Evolutionary conservation across 2,329 filamentous ascomycete genomes (phyloP).

Genomic region (Celoporthe dispersa): DNA sequence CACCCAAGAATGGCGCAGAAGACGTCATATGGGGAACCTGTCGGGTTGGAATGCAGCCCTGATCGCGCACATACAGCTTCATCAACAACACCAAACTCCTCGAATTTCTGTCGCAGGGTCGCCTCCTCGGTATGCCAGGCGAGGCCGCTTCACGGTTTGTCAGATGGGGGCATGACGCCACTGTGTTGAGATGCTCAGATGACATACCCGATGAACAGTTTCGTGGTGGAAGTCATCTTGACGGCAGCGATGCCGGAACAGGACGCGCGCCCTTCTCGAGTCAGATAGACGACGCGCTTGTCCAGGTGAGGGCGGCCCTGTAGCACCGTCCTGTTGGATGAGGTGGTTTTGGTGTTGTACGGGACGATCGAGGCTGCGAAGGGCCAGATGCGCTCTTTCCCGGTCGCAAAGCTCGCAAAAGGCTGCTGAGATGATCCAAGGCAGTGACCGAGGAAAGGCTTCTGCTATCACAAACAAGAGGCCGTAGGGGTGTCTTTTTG

Average conservation of each 20-base stretch:
- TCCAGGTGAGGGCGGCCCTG: background rate
- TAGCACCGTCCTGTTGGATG: conserved; percentile 1
- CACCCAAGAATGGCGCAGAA: background rate
- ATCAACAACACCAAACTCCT: conserved; percentile 87
- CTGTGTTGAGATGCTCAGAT: conserved; percentile 10
- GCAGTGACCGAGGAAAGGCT: background rate
- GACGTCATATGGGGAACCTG: background rate
- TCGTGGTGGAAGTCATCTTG: conserved; percentile 70
- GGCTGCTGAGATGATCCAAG: background rate
- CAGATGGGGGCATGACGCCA: conserved; percentile 29
- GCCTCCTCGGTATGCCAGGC: conserved; percentile 97
- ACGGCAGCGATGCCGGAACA: conserved; percentile 34
- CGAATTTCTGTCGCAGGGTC: conserved; percentile 87
- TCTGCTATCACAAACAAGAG: background rate
- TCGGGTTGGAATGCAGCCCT: background rate
- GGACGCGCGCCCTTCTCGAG: conserved; percentile 17
- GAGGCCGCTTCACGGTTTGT: conserved; percentile 70
- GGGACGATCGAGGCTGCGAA: background rate
- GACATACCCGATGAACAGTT: conserved; percentile 90
- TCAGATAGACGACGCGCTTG: conserved; percentile 1
- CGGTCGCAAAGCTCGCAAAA: conserved; percentile 1
- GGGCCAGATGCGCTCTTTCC: conserved; percentile 4
- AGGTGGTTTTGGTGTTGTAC: background rate
- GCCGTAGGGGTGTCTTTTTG: background rate
- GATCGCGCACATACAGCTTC: conserved; percentile 79